These are phyloP conservation scores for Epichloe sp. DNA, from an alignment of 2,329 filamentous ascomycete species.

Conservation along the genomic window DNA sequence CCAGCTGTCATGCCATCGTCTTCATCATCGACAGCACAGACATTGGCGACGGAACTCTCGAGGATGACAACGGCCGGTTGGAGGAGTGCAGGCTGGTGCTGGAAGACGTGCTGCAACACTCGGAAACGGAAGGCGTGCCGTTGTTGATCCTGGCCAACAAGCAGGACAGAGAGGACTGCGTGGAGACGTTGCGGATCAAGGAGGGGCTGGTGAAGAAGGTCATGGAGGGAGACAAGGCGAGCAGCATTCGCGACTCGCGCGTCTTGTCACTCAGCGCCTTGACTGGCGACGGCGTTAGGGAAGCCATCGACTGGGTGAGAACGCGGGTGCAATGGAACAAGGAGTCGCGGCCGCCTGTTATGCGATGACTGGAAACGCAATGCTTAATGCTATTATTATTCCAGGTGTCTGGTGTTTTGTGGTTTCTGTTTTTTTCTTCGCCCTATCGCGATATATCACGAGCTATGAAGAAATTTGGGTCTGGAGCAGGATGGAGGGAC, in stretches of 20 bases:
- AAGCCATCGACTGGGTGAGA: conserved; percentile 94
- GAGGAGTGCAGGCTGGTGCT: conserved; percentile 84
- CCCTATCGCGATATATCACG: background rate
- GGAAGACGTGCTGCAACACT: conserved; percentile 77
- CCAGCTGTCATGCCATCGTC: conserved; percentile 87
- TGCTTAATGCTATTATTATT: background rate
- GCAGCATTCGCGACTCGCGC: conserved; percentile 74
- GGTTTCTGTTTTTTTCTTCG: background rate
- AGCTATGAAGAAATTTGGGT: conserved; percentile 1
- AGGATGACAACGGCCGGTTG: conserved; percentile 44
- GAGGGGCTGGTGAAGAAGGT: conserved; percentile 92
- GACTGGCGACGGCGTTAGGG: conserved; percentile 75
- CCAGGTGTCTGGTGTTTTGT: background rate
- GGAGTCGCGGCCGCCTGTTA: conserved; percentile 79
- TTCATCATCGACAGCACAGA: conserved; percentile 96
- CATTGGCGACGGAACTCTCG: conserved; percentile 68
- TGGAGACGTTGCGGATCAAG: conserved; percentile 95
- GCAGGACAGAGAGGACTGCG: conserved; percentile 92
- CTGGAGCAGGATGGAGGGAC: conserved; percentile 2
- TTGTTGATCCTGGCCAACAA: conserved; percentile 92
- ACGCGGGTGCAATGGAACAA: conserved; percentile 94
- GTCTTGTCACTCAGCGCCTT: conserved; percentile 88
- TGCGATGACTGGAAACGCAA: conserved; percentile 47
- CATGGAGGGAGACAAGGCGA: conserved; percentile 85
- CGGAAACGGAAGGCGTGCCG: conserved; percentile 82